Evolutionary conservation across 345 rosid species (phyloP).

Genomic region (Eucalyptus cladocalyx): DNA sequence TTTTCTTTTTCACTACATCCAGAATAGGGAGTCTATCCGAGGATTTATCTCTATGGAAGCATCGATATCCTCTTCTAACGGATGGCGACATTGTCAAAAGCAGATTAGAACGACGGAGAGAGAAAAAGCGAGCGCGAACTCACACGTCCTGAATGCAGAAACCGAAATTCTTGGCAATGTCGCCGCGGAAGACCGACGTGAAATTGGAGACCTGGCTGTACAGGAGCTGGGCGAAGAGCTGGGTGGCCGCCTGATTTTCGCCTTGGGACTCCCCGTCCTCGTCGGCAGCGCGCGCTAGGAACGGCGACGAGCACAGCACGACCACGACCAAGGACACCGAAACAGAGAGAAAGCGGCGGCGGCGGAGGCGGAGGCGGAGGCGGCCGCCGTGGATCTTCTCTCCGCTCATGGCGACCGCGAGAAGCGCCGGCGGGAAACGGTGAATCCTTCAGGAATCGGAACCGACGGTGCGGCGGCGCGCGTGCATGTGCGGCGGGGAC

Average conservation of each 20-base stretch:
- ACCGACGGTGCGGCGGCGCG: background rate
- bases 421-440: background rate
- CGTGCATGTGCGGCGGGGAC: background rate
- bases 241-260: background rate
- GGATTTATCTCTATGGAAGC: background rate
- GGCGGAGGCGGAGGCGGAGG: background rate
- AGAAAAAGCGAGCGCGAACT: conserved; percentile 1
- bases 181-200: conserved; percentile 44
- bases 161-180: conserved; percentile 44
- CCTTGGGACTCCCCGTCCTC: background rate
- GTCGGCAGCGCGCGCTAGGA: background rate
- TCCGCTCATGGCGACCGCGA: conserved; percentile 19
- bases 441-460: background rate
- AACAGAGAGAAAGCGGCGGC: conserved; percentile 1
- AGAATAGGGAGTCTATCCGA: background rate
- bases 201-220: conserved; percentile 37
- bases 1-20: background rate
- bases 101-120: background rate
- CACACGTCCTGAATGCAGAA: conserved; percentile 91
- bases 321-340: background rate
- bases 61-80: background rate
- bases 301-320: background rate
- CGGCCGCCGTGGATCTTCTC: background rate
- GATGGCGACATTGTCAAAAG: background rate
- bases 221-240: conserved; percentile 27